Evolutionary conservation across 257 asterid species (phyloP), one percentile per base, ranked within the genome.

Genomic region (Scutellaria galericulata): DNA sequence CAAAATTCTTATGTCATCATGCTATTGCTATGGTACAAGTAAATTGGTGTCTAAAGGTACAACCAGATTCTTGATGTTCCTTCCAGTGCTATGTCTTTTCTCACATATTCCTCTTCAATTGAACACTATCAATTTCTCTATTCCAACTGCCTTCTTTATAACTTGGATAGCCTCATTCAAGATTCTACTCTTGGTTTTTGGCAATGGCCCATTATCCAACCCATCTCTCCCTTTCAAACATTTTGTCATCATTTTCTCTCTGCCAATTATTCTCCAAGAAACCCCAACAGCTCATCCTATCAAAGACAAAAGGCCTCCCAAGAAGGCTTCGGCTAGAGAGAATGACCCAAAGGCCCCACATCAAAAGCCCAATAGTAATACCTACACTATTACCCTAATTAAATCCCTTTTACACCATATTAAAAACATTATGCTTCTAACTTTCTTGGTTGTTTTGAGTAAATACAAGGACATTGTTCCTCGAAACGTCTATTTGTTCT

Each of bases 111-210:
- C 91, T 45, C 77, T 80, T 66, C 59, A 46, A 11, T 57, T 86
- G 14, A 70, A 64, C 12, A 46, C 81, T 0, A 10, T 86, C 70
- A 78, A 70, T 46, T 66, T 84, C 4, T 56, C 66, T 5, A 9
- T 68, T 6, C 35, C 81, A 11, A 80, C 83, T 31, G 70, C 79
- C 9, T 80, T 86, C 57, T 86, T 75, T 63, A 59, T 82, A 2
- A 75, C 86, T 14, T 84, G 87, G 87, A 73, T 78, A 64, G 48
- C 86, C 68, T 66, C 80, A 46, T 84, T 78, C 72, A 84, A 86
- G 82, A 75, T 86, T 35, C 70, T 86, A 14, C 87, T 76, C 53
- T 77, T 86, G 61, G 89, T 69, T 7, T 84, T 70, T 18, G 84
- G 77, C 9, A 10, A 2, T 5, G 91, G 89, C 72, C 89, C 91